Percentiles rank a stretch among this genome's conserved stretches.
phyloP scores from a whole-genome alignment of 2,329 filamentous ascomycete species.

The Colletotrichum spaethianum region DNA sequence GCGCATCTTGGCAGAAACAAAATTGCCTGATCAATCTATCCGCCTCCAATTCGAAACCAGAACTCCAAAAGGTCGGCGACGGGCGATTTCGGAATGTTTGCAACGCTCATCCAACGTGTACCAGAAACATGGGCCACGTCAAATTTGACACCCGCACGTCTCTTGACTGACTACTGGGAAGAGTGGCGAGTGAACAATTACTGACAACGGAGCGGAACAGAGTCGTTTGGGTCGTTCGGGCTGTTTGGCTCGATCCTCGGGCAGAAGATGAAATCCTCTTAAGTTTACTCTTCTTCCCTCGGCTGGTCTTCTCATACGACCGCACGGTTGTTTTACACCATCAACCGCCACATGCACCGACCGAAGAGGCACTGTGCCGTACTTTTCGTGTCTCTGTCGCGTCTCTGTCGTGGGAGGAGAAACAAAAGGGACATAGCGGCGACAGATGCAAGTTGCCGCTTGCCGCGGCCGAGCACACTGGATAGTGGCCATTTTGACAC shows the following conservation, averaged over 20 bases:
- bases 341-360: slow-evolving; percentile 25
- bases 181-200: slow-evolving; percentile 18
- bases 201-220: neutral
- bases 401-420: neutral
- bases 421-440: slow-evolving; percentile 24
- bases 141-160: slow-evolving; percentile 31
- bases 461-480: slow-evolving; percentile 25
- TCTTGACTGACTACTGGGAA: slow-evolving; percentile 6
- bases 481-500: slow-evolving; percentile 16
- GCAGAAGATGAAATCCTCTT: slow-evolving; percentile 38
- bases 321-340: slow-evolving; percentile 32
- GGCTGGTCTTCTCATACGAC: slow-evolving; percentile 18
- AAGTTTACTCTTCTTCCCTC: slow-evolving; percentile 4
- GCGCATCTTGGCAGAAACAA: neutral
- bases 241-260: slow-evolving; percentile 37
- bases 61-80: neutral
- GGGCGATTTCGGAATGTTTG: neutral
- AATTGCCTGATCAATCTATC: neutral
- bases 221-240: slow-evolving; percentile 4
- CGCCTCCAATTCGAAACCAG: neutral
- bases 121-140: slow-evolving; percentile 28
- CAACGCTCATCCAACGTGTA: slow-evolving; percentile 7
- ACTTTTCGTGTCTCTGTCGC: neutral
- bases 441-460: slow-evolving; percentile 24
- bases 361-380: slow-evolving; percentile 19